Evolutionary conservation across 164 flowering plant genomes (phyloP), one percentile per base, ranked within the genome.

Genomic region (Saururus chinensis): DNA sequence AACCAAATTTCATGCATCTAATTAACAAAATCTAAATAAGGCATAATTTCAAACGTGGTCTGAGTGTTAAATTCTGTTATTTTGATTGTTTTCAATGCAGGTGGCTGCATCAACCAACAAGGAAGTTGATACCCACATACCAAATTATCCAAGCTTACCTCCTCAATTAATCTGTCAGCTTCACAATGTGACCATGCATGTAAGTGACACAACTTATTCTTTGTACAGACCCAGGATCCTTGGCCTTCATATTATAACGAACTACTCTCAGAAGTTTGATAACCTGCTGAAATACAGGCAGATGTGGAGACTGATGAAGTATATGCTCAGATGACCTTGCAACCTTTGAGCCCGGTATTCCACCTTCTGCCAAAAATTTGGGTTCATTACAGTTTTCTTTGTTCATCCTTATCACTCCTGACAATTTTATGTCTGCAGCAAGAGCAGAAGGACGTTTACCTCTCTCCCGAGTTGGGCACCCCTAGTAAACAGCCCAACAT

Each of bases 141-240:
- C 97, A 55, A 88, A 86, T 73, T 84, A 86, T 66, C 96, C 93
- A 57, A 88, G 79, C 80, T 82, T 90, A 67, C 93, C 87, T 56
- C 89, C 97, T 21, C 97, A 90, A 61, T 81, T 88, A 61, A 79
- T 90, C 71, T 88, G 97, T 65, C 96, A 84, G 82, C 91, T 90
- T 64, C 97, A 90, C 73, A 80, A 90, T 81, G 81, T 84, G 54
- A 90, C 95, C 12, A 91, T 91, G 97, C 97, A 88, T 85, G 97
- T 91, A 81, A 81, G 82, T 56, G 19, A 53, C 24, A 59, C 37
- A 6, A 23, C 25, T 19, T 42, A 41, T 26, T 56, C 21, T 35
- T 40, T 25, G 60, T 57, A 0, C 41, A 8, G 41, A 53, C 11
- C 17, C 0, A 9, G 14, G 9, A 13, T 9, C 22, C 14, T 35